Conservation (phyloP, 345 rosid genomes). For the Sisymbrium altissimum region DNA sequence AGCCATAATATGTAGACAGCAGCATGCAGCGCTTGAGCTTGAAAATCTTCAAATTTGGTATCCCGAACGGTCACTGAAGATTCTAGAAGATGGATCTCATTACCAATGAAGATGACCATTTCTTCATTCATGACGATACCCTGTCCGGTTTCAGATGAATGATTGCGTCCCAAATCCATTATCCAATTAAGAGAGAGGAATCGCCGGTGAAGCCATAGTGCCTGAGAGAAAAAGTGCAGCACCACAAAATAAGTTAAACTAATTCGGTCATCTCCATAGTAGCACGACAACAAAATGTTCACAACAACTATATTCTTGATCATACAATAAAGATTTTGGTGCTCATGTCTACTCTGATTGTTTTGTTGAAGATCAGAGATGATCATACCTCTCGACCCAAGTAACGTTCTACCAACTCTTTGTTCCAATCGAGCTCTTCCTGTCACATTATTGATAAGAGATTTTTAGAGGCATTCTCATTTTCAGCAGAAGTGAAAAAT, state of each 20-base stretch:
- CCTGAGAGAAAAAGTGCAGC: conserved; percentile 40
- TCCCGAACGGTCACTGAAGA: conserved; percentile 53
- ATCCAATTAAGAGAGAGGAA: conserved; percentile 65
- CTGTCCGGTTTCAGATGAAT: conserved; percentile 8
- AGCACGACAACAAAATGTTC: background rate
- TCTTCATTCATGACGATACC: conserved; percentile 20
- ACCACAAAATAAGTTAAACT: background rate
- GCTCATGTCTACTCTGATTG: background rate
- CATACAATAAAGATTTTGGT: background rate
- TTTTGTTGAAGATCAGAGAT: background rate
- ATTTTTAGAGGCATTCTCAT: background rate
- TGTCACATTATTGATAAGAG: conserved; percentile 33
- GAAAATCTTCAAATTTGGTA: conserved; percentile 55
- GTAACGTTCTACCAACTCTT: conserved; percentile 59
- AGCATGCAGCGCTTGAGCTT: conserved; percentile 63
- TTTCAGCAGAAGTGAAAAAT: background rate
- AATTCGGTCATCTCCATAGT: background rate
- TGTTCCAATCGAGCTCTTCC: conserved; percentile 89
- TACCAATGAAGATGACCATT: conserved; percentile 42
- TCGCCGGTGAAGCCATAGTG: conserved; percentile 82
- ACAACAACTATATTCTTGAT: background rate
- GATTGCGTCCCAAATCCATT: conserved; percentile 35
- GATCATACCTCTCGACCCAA: conserved; percentile 81
- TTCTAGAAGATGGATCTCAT: conserved; percentile 51
- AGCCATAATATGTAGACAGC: conserved; percentile 65